Conservation (phyloP, 352 stramenopile species). For the Pythium grandisporangium region DNA sequence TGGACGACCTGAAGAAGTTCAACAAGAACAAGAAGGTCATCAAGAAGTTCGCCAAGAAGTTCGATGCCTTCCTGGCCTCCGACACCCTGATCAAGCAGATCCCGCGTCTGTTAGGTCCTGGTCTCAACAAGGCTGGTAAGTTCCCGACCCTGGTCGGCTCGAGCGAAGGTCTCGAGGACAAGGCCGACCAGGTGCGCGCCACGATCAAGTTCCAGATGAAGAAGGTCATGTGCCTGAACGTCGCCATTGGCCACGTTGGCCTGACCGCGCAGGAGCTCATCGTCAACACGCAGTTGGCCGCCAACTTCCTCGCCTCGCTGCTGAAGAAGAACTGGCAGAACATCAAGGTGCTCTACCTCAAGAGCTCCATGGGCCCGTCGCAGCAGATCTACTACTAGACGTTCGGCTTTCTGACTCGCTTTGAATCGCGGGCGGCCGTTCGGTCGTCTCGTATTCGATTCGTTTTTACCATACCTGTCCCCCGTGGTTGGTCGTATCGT, state of each 20-base stretch:
- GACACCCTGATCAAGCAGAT: constrained; percentile 99
- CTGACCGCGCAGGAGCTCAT: constrained; percentile 94
- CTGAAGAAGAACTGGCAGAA: constrained; percentile 99
- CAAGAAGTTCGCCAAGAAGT: constrained; percentile 99
- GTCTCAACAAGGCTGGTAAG: constrained; percentile 98
- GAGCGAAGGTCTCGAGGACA: constrained; percentile 95
- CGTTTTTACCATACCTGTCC: constrained; percentile 35
- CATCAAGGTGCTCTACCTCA: constrained; percentile 99
- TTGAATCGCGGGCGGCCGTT: constrained; percentile 10
- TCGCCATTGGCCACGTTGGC: constrained; percentile 96
- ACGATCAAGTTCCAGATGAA: constrained; percentile 99
- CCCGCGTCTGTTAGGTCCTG: constrained; percentile 97
- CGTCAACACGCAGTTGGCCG: constrained; percentile 96
- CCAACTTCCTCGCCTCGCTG: constrained; percentile 99
- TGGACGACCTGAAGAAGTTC: constrained; percentile 99
- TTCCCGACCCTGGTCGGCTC: constrained; percentile 96
- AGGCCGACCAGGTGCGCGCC: constrained; percentile 96
- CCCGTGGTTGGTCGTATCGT: too few relatives aligned
- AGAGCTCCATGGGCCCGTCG: constrained; percentile 98
- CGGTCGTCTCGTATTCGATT: too few relatives aligned
- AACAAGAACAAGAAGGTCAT: constrained; percentile 99
- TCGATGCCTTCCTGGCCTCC: constrained; percentile 99
- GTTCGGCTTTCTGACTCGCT: constrained; percentile 4
- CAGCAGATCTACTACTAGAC: constrained; percentile 99
- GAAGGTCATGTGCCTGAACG: constrained; percentile 99